Percentiles rank a stretch among this genome's conserved stretches.
Evolutionary conservation across 2,329 filamentous ascomycete species (phyloP).

Genomic region (Cladophialophora chaetospira): DNA sequence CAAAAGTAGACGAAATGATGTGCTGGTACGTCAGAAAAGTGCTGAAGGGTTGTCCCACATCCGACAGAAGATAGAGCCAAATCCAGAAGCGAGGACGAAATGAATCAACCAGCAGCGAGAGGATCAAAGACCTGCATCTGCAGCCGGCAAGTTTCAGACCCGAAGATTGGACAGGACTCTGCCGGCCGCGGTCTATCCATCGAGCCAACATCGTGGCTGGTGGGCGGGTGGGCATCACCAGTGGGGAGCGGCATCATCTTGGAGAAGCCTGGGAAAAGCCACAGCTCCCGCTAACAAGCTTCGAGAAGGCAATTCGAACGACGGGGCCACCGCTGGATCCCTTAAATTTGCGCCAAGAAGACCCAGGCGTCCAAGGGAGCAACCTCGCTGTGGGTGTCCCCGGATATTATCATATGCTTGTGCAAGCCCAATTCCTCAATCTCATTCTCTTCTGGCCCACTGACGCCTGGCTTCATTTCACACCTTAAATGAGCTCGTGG

Average conservation of each 20-base stretch:
- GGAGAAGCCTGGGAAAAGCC: not conserved
- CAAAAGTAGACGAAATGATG: not conserved
- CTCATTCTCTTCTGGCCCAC: not conserved
- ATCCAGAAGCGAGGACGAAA: slow-evolving; percentile 3
- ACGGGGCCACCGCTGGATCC: not conserved
- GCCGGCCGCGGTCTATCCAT: not conserved
- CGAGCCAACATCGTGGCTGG: not conserved
- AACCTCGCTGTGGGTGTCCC: not conserved
- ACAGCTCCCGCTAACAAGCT: not conserved
- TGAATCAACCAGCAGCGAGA: no score
- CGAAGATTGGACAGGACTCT: not conserved
- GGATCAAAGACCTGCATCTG: slow-evolving; percentile 4
- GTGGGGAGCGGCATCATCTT: not conserved
- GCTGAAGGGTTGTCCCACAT: slow-evolving; percentile 1
- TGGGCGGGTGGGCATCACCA: not conserved
- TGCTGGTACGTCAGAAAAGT: not conserved
- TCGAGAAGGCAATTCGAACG: not conserved
- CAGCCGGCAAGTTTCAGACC: not conserved
- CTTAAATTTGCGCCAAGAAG: not conserved
- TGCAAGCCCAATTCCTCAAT: not conserved
- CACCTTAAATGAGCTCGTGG: no score
- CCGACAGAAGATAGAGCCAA: not conserved
- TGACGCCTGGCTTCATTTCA: not conserved
- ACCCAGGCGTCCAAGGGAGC: not conserved
- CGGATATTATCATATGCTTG: no score